Evolutionary conservation across 2,329 filamentous ascomycete genomes (phyloP), one percentile per base, ranked within the genome.

Genomic region (Ascochyta viciae-villosae): DNA sequence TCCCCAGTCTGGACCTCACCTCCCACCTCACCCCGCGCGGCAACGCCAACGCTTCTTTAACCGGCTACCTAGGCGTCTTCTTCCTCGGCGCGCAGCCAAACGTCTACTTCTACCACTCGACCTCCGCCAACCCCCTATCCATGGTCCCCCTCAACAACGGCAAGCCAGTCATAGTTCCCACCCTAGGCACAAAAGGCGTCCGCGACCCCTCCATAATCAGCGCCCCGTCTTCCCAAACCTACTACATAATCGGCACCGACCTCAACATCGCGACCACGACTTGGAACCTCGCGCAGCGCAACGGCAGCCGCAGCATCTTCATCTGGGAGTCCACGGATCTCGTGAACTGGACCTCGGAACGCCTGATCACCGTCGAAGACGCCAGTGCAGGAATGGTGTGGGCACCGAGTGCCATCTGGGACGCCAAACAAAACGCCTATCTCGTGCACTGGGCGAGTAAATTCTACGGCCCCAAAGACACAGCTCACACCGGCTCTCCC

Each of bases 341-440:
- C 4, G 66, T 82, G 6, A 81, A 78, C 56, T 85, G 82, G 80
- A 74, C 63, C 10, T 71, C 72, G 12, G 82, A 84, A 64, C 72
- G 81, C 6, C 73, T 85, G 2, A 77, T 82, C 0, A 71, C 67
- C 0, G 82, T 85, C 10, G 83, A 85, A 61, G 78, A 83, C 53
- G 68, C 69, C n/a, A 80, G 77, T 3, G 83, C 82, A 0, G 83
- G 83, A 3, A 85, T 85, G 83, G 82, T 84, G 0, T 86, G 83
- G 83, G 83, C 83, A 0, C 84, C 83, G 0, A 80, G 82, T 46
- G 83, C 83, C 0, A 79, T 85, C 47, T 85, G 79, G 78, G 82
- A 85, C 59, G 71, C 76, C 72, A 1, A 78, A 80, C 63, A 63
- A 67, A 15, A 74, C 79, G 39, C 19, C 19, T 83, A 80, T 66